Percentiles rank a stretch among this genome's conserved stretches.
These are phyloP conservation scores for Centrapalus pauciflorus DNA, from an alignment of 129 eudicot species.

Conservation along the genomic window DNA sequence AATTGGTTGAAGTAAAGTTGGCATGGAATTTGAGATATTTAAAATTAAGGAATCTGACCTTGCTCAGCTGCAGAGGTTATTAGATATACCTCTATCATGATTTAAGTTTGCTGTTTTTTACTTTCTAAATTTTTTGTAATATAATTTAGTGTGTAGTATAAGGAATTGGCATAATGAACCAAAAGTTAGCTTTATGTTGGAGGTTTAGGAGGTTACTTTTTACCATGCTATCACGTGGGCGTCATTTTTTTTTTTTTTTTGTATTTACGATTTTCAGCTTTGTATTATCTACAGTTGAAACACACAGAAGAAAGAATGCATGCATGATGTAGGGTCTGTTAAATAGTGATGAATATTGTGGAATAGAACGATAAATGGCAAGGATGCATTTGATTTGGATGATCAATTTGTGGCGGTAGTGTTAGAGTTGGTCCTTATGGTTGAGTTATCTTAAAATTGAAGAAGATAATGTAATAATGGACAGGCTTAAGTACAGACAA, in stretches of 20 bases:
- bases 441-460: neutral
- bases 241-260: neutral
- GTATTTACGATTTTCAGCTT: neutral
- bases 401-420: neutral
- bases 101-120: neutral
- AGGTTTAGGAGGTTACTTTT: neutral
- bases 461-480: neutral
- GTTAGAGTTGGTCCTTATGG: neutral
- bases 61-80: neutral
- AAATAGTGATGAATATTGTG: neutral
- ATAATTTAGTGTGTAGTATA: neutral
- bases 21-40: slow-evolving; percentile 4
- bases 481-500: neutral
- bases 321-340: neutral
- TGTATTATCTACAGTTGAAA: neutral
- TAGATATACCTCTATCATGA: neutral
- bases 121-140: neutral
- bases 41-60: slow-evolving; percentile 12
- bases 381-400: neutral
- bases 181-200: neutral
- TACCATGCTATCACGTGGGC: neutral
- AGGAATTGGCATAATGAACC: slow-evolving; percentile 1
- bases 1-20: neutral
- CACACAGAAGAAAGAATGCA: slow-evolving; percentile 1
- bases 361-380: slow-evolving; percentile 3